Evolutionary conservation across 1,139 yeast genomes (phyloP), one percentile per base, ranked within the genome.

Genomic region (Hemisphaericaspora lyxosophila): DNA sequence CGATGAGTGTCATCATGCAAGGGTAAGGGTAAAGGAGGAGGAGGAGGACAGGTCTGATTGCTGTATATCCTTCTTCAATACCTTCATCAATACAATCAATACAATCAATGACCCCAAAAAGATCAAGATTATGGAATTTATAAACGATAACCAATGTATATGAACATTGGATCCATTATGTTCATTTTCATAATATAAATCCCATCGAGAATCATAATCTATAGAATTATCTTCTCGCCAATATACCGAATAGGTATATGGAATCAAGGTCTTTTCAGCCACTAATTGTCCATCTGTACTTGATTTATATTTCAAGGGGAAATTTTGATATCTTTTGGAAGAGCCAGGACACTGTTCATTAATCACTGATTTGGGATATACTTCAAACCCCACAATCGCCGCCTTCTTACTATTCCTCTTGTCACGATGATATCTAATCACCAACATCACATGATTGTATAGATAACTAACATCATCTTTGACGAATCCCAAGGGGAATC

Each of bases 341-440:
- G 83, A 77, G 5, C 89, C 89, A 2, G 90, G 90, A 54, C 92
- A 84, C 29, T 70, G 69, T 46, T 64, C 76, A 53, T 80, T 82
- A 34, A 74, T 67, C 11, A 86, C 90, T 40, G 94, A 83, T 57
- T 80, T 83, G 8, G 96, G 96, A 53, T 88, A 88, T 7, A 87
- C 88, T 62, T 89, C 97, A 51, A 88, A 86, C 0, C 96, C 97
- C 16, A 88, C 96, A 49, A 89, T 85, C 2, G 85, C 75, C 48
- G 74, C 67, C 36, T 66, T 58, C 3, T 73, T 73, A 7, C 47
- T 64, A 53, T 48, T 46, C 9, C 41, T 26, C 19, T 48, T 53
- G 23, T 82, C 83, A 20, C 70, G 68, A 47, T 88, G 85, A 60
- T 81, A 85, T 51, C 96, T 73, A 33, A 89, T 71, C 15, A 88